A percentile compares a stretch with the other conserved stretches of the same genome.
Conservation (phyloP, 2,329 filamentous ascomycete genomes). For the Conoideocrella luteorostrata region DNA sequence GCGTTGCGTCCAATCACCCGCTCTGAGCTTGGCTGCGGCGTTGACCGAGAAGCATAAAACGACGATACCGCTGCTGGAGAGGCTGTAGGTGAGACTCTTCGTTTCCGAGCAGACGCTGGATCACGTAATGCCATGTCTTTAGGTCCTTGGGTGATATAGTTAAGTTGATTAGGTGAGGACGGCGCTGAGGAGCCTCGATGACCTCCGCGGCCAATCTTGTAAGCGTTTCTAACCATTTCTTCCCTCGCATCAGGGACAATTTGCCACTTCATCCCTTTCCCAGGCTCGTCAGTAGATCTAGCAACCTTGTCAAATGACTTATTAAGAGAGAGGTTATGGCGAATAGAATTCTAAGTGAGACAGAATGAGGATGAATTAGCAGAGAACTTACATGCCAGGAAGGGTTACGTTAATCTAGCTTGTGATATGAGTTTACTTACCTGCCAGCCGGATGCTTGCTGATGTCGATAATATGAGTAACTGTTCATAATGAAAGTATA, state of each 20-base stretch:
- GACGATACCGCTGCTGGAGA: constrained; percentile 51
- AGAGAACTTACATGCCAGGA: neutral
- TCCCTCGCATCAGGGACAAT: constrained; percentile 78
- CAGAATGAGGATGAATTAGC: neutral
- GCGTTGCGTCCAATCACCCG: constrained; percentile 30
- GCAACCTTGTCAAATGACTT: constrained; percentile 93
- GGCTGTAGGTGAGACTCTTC: constrained; percentile 45
- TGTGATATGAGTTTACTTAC: constrained; percentile 36
- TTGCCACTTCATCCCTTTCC: constrained; percentile 99
- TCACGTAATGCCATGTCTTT: constrained; percentile 48
- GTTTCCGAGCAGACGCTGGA: constrained; percentile 47
- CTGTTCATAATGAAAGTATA: constrained; percentile 88
- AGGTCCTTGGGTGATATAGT: constrained; percentile 54
- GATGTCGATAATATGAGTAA: constrained; percentile 89
- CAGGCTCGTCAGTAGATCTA: constrained; percentile 86
- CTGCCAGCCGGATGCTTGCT: constrained; percentile 78
- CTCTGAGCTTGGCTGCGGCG: constrained; percentile 47
- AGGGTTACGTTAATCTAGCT: neutral
- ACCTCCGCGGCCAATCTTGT: constrained; percentile 54
- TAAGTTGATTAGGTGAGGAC: constrained; percentile 57
- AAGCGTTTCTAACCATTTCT: constrained; percentile 75
- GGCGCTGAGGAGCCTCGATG: constrained; percentile 64
- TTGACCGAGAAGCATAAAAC: constrained; percentile 46
- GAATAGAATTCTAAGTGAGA: constrained; percentile 71
- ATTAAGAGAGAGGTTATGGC: constrained; percentile 91